Conservation (phyloP, 139 green algal species). For the Astrephomene gubernaculifera region DNA sequence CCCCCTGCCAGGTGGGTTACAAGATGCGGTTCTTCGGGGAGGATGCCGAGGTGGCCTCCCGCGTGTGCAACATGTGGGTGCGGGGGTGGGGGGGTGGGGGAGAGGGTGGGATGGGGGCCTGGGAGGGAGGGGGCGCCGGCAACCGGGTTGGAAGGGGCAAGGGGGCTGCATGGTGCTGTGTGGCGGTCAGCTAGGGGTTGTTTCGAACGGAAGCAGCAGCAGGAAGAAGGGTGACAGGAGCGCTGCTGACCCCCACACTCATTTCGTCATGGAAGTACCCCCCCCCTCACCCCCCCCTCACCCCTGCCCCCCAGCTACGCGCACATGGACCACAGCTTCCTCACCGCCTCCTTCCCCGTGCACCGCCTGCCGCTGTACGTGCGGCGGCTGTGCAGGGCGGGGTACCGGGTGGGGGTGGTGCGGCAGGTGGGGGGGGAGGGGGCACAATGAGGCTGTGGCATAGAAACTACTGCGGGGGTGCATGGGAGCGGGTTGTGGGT, state of each 20-base stretch:
- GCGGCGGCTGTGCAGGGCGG: constrained; percentile 83
- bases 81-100: background rate
- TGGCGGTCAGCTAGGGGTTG: background rate
- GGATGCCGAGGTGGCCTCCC: constrained; percentile 82
- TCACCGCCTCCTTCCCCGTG: constrained; percentile 85
- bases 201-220: no score
- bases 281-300: background rate
- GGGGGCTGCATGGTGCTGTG: background rate
- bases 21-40: constrained; percentile 88
- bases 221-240: no score
- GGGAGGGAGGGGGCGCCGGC: background rate
- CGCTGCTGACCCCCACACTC: no score
- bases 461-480: background rate
- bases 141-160: no score
- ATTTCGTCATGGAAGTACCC: no score
- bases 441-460: background rate
- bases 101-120: background rate
- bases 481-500: no score
- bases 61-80: constrained; percentile 44
- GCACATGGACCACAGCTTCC: constrained; percentile 84
- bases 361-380: constrained; percentile 87
- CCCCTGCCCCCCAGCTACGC: constrained; percentile 7
- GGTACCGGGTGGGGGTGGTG: constrained; percentile 88
- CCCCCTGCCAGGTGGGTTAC: constrained; percentile 81
- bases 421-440: constrained; percentile 38